These are phyloP conservation scores for Neurospora sp. DNA, from an alignment of 495 filamentous ascomycete genomes.

Conservation along the genomic window DNA sequence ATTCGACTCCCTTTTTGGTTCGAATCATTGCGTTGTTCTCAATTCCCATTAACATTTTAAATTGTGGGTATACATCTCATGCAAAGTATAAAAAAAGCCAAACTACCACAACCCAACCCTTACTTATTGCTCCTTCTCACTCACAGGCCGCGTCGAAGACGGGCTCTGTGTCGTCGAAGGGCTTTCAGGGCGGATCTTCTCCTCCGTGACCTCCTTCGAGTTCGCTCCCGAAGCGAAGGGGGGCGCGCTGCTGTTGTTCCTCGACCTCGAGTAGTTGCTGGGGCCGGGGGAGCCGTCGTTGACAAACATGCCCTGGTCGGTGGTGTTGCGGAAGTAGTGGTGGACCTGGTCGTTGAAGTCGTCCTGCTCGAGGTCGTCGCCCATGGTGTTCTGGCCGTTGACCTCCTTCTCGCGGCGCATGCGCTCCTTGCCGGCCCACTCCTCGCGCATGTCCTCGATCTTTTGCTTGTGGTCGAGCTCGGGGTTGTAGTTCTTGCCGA, in stretches of 20 bases:
- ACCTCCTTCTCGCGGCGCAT: conserved; percentile 14
- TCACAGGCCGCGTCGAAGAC: background rate
- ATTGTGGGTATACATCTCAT: background rate
- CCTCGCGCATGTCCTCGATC: conserved; percentile 61
- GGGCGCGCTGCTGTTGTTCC: background rate
- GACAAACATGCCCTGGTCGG: background rate
- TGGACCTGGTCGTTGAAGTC: conserved; percentile 33
- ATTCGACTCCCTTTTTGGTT: background rate
- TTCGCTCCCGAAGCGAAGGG: background rate
- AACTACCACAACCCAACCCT: background rate
- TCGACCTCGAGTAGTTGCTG: background rate
- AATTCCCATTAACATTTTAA: background rate
- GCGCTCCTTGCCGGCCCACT: conserved; percentile 33
- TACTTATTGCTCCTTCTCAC: background rate
- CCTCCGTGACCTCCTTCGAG: background rate
- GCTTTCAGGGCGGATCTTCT: conserved; percentile 1
- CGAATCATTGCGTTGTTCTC: background rate
- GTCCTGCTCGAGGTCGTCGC: conserved; percentile 22
- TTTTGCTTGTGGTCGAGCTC: conserved; percentile 67
- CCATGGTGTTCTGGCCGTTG: conserved; percentile 11
- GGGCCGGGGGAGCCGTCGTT: background rate
- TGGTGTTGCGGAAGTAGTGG: conserved; percentile 31
- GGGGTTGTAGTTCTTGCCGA: conserved; percentile 68
- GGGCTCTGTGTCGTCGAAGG: background rate
- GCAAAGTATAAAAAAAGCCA: background rate